Evolutionary conservation across 1,284 basidiomycete species (phyloP), one percentile per base, ranked within the genome.

Genomic region (Puccinia triticina): DNA sequence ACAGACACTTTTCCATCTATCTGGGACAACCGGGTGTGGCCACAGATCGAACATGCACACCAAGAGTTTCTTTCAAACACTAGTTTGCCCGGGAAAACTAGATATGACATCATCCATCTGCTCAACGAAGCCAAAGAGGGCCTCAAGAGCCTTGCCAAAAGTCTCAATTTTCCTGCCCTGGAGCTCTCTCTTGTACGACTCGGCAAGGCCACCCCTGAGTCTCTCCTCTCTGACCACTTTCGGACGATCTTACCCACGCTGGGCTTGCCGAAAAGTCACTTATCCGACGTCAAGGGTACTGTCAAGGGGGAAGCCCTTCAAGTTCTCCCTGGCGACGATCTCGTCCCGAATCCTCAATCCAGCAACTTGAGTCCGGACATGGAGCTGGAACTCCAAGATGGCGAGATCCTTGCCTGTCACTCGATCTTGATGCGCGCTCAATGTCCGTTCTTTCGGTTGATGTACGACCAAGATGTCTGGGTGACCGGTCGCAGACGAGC

Each of bases 401-500:
- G 89, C 72, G 89, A 90, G 5, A 72, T 46, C n/a, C 90, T 98
- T 0, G 88, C 87, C 37, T 91, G 90, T 11, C 92, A 97, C 86
- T 94, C 95, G 0, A 87, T 89, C 14, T 87, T 98, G 23, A 89
- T 99, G 26, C 90, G 94, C 1, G 91, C 94, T 0, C 90, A 96
- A 2, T 96, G 93, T 64, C 90, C 91, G 0, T 93, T 98, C 86
- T 98, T 98, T 86, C 89, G 91, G 8, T 90, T 91, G n/a, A 92
- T 99, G 87, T 95, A 96, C 86, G 91, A 91, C 73, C 92, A 95
- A 84, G 89, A 89, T 34, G 93, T 92, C 59, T 98, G 96, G 95
- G 93, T 93, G 3, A 85, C 84, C 29, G 88, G 89, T 32, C 89
- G 93, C 14, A 90, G 91, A 89, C 89, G 89, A n/a, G 84, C 85